Evolutionary conservation across 2,329 filamentous ascomycete genomes (phyloP), one percentile per base, ranked within the genome.

Genomic region (Fusarium phyllophilum): DNA sequence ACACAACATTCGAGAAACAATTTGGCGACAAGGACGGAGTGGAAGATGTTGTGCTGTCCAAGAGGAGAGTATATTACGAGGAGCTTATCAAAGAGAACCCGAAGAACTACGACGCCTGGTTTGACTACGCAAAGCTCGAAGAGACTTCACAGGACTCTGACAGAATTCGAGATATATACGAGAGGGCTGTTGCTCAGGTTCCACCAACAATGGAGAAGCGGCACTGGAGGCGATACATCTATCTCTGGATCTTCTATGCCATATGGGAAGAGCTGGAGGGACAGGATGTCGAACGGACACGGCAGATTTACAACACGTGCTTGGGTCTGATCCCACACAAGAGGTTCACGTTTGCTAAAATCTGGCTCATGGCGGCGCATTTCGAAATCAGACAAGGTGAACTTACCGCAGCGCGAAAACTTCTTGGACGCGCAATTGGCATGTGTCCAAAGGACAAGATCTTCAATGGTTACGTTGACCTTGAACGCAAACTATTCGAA

Each of bases 1-100:
- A 98, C 81, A 98, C 96, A 0, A 96, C 94, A 1, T 99, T 99
- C 77, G 96, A 99, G 84, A 99, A 99, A 85, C 96, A 99, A 79
- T 99, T 94, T 80, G 96, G 96, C 73, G 95, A 98, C 81, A 89
- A 89, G 62, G 94, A 97, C 78, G 96, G 96, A 9, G 94, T 99
- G 5, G 96, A 98, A 78, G 94, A 98, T 81, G 95, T 98, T 14
- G 94, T 99, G 36, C 82, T 98, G n/a, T 95, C 95, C 22, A 99
- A 99, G 82, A 89, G 96, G 75, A 89, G 96, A 77, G 93, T 97
- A 24, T 91, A 96, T 72, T 99, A 99, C 82, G 96, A 99, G 83
- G 94, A 97, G 76, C 93, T 96, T 79, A 90, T 98, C 75, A 96
- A 95, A 79, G 93, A 97, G 80, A 98, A 97, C 78, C 90, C 95